Base-by-base conservation (phyloP, 2,329 filamentous ascomycete species). In the Trichophyton benhamiae region DNA sequence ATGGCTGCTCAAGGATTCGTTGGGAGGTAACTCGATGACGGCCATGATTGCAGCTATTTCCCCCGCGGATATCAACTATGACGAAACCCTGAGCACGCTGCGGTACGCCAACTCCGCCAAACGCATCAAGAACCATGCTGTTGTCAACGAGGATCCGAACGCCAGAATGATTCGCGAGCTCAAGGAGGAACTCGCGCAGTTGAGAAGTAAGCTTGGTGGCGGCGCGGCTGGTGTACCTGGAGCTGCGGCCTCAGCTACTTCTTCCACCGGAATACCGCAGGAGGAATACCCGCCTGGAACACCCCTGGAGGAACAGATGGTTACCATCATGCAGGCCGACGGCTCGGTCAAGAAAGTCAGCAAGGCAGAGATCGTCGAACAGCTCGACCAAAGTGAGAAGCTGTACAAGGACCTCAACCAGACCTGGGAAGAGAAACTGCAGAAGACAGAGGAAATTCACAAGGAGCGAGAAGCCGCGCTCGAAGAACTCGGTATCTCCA, bases 41-140 rank as follows among this genome's bases (percentile, higher is more conserved):
- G 94, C 94, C 63, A 99, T 99, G 95, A 99, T 99, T 80, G 95
- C 94, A 58, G 92, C 92, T 59, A 96, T 99, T 71, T 96, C 91
- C 70, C 94, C 94, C 3, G 94, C 94, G 60, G 94, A 99, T 75
- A 97, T 97, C 78, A 99, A 99, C 76, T 97, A 95, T 71, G 94
- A 99, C 67, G 94, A 99, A 75, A 99, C 95, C 0, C 80, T 99
- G 17, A 94, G 91, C 72, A 99, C 94, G 0, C 80, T 99, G 30
- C 85, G 95, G 70, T 99, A 99, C 74, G 94, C 95, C 61, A 92
- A 99, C 72, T 96, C 91, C 6, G 94, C 94, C 27, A 99, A 99
- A 78, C 86, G 94, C 68, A 99, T 99, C 82, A 97, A 97, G 89
- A 99, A 99, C 77, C 94, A 99, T 74, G 94, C 94, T 62, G 94